Base-by-base conservation (phyloP, 2,329 filamentous ascomycete species). In the Colletotrichum melonis region DNA sequence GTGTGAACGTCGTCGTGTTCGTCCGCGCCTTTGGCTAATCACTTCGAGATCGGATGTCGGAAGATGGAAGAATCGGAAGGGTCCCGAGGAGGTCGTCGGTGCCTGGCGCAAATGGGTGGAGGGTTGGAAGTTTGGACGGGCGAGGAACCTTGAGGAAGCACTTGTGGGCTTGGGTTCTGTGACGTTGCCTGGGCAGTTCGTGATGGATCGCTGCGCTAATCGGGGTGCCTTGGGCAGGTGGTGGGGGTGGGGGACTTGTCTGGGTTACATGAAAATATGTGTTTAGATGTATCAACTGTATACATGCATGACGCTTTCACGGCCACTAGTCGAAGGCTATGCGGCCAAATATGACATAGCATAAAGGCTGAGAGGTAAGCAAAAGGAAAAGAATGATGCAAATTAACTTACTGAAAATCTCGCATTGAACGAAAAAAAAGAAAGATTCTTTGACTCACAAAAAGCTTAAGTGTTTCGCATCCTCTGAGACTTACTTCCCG, bases 181-280 rank as follows among this genome's bases (percentile, higher is more conserved):
- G 71, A 73, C 71, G 71, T 73, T 73, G 71, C 71, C 71, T 73
- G 67, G 66, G 67, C 35, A 62, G 60, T 70, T 73, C 71, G 67
- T 73, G 71, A 70, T 73, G 71, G 56, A 64, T 58, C 42, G 58
- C 66, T 38, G 55, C 66, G 66, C 59, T 52, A 65, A 65, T 65
- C 28, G 55, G 67, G 19, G 70, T 72, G 58, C 58, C 58, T 69
- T 58, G 63, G 60, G 60, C 62, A 58, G 32, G 38, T 73, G 67
- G 71, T 70, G 71, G 71, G 71, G 67, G 71, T 73, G 71, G 71
- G 70, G 66, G 46, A 35, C 24, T 54, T 30, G 28, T 46, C 5
- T 5, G 19, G 46, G 14, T 24, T 73, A 73, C 3, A 14, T 26
- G 2, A n/a, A 62, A 62, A 35, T 49, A 0, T 4, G 14, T 30